A percentile compares a stretch with the other conserved stretches of the same genome.
Evolutionary conservation across 2,329 filamentous ascomycete species (phyloP).

Genomic region (Diplodia intermedia): DNA sequence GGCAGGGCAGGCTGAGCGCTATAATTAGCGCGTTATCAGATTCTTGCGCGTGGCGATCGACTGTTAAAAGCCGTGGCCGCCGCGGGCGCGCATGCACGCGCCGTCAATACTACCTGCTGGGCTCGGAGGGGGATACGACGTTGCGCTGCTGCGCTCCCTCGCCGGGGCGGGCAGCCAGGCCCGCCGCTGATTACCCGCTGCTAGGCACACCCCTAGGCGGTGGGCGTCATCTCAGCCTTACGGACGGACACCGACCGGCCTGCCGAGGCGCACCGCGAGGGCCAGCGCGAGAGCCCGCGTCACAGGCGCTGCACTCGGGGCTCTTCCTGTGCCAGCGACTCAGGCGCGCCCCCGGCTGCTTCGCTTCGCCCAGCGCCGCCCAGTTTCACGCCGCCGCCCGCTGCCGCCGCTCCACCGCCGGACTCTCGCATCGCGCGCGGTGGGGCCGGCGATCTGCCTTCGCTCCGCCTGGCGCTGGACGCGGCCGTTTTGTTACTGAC

Average conservation of each 20-base stretch:
- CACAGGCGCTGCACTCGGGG: conserved; percentile 1
- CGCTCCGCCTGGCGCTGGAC: conserved; percentile 27
- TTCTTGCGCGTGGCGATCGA: conserved; percentile 30
- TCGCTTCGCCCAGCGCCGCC: conserved; percentile 28
- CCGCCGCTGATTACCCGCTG: conserved; percentile 3
- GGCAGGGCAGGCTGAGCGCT: conserved; percentile 12
- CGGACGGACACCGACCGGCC: conserved; percentile 18
- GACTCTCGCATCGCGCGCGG: conserved; percentile 28
- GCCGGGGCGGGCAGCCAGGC: not conserved
- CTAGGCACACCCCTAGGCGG: not conserved
- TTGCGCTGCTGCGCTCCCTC: conserved; percentile 24
- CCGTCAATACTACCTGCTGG: conserved; percentile 30
- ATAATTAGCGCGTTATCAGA: conserved; percentile 28
- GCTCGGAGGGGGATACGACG: conserved; percentile 29
- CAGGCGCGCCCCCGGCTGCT: conserved; percentile 20
- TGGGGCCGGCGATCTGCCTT: conserved; percentile 29
- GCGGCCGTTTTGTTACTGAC: conserved; percentile 30
- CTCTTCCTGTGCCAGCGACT: not conserved
- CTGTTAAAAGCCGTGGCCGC: conserved; percentile 26
- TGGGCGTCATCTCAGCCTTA: conserved; percentile 28
- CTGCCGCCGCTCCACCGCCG: conserved; percentile 28
- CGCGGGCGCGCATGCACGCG: conserved; percentile 29
- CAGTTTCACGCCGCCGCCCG: conserved; percentile 27
- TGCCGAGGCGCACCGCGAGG: conserved; percentile 17
- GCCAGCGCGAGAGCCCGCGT: not conserved